A percentile compares a stretch with the other conserved stretches of the same genome.
Evolutionary conservation across 148 eudicot genomes (phyloP).

Genomic region (Mesembryanthemum crystallinum): DNA sequence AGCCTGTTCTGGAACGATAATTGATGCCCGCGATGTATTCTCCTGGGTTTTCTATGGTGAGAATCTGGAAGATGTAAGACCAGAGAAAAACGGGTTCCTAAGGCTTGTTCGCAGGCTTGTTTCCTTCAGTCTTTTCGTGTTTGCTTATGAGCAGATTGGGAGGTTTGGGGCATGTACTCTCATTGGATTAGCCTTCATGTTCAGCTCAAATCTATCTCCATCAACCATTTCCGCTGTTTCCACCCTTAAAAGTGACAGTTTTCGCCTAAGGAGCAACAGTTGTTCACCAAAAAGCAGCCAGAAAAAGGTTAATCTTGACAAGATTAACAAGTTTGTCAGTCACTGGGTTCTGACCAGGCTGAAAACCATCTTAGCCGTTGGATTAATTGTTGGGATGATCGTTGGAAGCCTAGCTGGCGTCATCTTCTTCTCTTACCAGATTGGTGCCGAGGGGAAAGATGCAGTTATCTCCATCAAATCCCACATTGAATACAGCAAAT

Average conservation of each 20-base stretch:
- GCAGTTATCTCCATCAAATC: constrained; percentile 62
- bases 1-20: constrained; percentile 52
- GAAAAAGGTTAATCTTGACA: not conserved
- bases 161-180: constrained; percentile 41
- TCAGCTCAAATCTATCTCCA: constrained; percentile 42
- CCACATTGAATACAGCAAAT: constrained; percentile 57
- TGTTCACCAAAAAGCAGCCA: not conserved
- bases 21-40: constrained; percentile 43
- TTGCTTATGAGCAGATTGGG: constrained; percentile 60
- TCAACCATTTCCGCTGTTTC: constrained; percentile 55
- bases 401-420: constrained; percentile 48
- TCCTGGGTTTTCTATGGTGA: constrained; percentile 34
- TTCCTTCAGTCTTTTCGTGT: constrained; percentile 59
- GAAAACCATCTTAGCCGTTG: constrained; percentile 65
- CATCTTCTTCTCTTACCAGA: constrained; percentile 65
- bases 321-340: constrained; percentile 12
- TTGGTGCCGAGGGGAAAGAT: constrained; percentile 72
- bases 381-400: constrained; percentile 62
- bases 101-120: constrained; percentile 58
- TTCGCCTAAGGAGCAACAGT: constrained; percentile 32
- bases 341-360: constrained; percentile 39
- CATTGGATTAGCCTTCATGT: constrained; percentile 51
- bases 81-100: constrained; percentile 47
- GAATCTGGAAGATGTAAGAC: constrained; percentile 31
- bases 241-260: constrained; percentile 53